Evolutionary conservation across 2,329 filamentous ascomycete genomes (phyloP), one percentile per base, ranked within the genome.

Genomic region (Exophiala lecanii-corni): DNA sequence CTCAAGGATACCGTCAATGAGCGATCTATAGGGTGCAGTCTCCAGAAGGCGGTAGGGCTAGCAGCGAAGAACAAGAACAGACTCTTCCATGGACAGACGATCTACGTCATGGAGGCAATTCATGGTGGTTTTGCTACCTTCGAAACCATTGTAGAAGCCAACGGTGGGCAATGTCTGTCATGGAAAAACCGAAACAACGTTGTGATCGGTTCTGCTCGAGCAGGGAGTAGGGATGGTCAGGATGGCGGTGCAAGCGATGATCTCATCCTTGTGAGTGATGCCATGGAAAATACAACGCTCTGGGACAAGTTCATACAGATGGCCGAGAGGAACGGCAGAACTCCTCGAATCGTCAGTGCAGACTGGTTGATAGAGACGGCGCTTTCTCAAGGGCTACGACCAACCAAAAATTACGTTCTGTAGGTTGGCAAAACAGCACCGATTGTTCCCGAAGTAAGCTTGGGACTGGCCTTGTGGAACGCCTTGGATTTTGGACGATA

Each of bases 351-450:
- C 30, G 88, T 96, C 17, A 78, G 77, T 35, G 78, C 85, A 2
- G 89, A 98, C 60, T 98, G 92, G 92, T 64, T 98, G 56, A 69
- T 98, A 44, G 84, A 89, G 58, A 82, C 89, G 47, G 87, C 88
- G 3, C 91, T 98, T 86, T 81, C 79, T 57, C 92, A 98, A 66
- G 75, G 88, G 63, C 70, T 92, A 50, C 71, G 72, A n/a, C 82
- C 80, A 63, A 72, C 81, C 43, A 68, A 81, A 30, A 76, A 73
- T 54, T 88, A 86, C 59, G 66, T 67, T 53, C 40, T 68, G 32
- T 46, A 42, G 41, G 30, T 26, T 34, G 41, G n/a, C n/a, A n/a
- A n/a, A n/a, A n/a, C n/a, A n/a, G n/a, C n/a, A n/a, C n/a, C n/a
- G n/a, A n/a, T n/a, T n/a, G n/a, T n/a, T n/a, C n/a, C n/a, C n/a